Evolutionary conservation across 176 grass and related monocot genomes (phyloP).

Genomic region (Tillandsia leiboldiana): DNA sequence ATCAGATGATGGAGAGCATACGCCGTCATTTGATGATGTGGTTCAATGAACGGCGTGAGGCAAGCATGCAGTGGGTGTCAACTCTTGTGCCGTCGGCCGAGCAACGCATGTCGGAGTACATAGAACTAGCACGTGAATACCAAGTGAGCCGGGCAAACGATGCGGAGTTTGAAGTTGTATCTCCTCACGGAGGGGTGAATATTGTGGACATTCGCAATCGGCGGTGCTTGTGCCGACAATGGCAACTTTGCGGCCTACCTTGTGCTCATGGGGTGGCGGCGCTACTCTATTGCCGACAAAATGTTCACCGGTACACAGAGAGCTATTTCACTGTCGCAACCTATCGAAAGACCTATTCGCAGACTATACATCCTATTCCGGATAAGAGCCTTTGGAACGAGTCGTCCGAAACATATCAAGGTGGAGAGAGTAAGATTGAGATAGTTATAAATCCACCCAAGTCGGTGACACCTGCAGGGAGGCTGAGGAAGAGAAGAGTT

Average conservation of each 20-base stretch:
- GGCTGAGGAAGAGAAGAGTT: slow-evolving; percentile 74
- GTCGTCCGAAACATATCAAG: slow-evolving; percentile 25
- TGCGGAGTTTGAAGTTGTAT: slow-evolving; percentile 86
- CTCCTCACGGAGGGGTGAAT: slow-evolving; percentile 62
- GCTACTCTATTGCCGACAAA: slow-evolving; percentile 83
- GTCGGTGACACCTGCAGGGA: slow-evolving; percentile 56
- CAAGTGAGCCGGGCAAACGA: slow-evolving; percentile 82
- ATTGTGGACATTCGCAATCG: slow-evolving; percentile 89
- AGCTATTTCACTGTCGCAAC: slow-evolving; percentile 82
- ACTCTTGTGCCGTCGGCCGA: slow-evolving; percentile 66
- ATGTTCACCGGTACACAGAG: slow-evolving; percentile 89
- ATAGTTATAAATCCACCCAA: slow-evolving; percentile 69
- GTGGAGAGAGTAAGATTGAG: slow-evolving; percentile 28
- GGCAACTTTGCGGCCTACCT: slow-evolving; percentile 85
- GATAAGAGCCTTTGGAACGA: slow-evolving; percentile 80
- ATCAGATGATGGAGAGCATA: slow-evolving; percentile 94
- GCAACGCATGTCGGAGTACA: slow-evolving; percentile 61
- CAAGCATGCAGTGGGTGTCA: slow-evolving; percentile 87
- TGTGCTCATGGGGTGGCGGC: slow-evolving; percentile 92
- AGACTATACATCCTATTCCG: slow-evolving; percentile 93
- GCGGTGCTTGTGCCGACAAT: slow-evolving; percentile 83
- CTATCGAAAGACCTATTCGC: slow-evolving; percentile 86
- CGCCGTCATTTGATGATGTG: slow-evolving; percentile 89
- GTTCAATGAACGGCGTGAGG: slow-evolving; percentile 88
- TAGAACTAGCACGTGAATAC: slow-evolving; percentile 80